phyloP scores from a whole-genome alignment of 2,329 filamentous ascomycete genomes.

The Diaporthe capsici region DNA sequence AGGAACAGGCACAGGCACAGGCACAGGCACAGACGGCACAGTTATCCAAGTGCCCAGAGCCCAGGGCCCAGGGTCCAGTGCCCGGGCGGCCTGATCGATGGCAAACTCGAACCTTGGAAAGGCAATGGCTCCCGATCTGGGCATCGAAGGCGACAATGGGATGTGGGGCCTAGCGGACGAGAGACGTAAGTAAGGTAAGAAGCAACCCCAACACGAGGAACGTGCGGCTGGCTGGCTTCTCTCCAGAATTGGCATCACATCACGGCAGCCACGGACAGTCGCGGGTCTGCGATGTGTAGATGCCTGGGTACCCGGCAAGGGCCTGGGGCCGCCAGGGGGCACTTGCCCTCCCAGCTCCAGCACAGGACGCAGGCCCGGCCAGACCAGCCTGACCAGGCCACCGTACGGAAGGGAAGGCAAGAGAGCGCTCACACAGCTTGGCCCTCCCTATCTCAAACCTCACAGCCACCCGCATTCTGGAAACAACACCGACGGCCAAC shows the following conservation, averaged over 20 bases:
- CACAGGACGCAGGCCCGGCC: slow-evolving; percentile 4
- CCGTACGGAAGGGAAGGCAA: neutral
- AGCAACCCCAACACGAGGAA: slow-evolving; percentile 12
- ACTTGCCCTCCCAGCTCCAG: neutral
- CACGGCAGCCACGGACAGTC: neutral
- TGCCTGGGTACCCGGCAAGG: too few species aligned
- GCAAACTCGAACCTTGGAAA: slow-evolving; percentile 1
- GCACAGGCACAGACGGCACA: neutral
- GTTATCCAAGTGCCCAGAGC: neutral
- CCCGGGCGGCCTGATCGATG: neutral
- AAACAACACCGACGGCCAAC: slow-evolving; percentile 26
- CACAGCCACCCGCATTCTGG: slow-evolving; percentile 21
- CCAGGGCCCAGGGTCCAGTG: neutral
- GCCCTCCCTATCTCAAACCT: slow-evolving; percentile 29
- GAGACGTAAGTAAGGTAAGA: neutral
- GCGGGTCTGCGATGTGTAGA: neutral
- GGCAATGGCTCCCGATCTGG: slow-evolving; percentile 16
- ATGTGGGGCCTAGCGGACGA: slow-evolving; percentile 19
- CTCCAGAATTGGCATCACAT: slow-evolving; percentile 19
- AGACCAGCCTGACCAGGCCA: slow-evolving; percentile 5
- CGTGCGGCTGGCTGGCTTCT: slow-evolving; percentile 16
- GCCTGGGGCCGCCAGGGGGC: neutral
- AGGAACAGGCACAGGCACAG: neutral
- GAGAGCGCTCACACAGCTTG: neutral
- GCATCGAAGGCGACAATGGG: slow-evolving; percentile 6